phyloP scores from a whole-genome alignment of 1,284 basidiomycete species.

The Sparassis latifolia region DNA sequence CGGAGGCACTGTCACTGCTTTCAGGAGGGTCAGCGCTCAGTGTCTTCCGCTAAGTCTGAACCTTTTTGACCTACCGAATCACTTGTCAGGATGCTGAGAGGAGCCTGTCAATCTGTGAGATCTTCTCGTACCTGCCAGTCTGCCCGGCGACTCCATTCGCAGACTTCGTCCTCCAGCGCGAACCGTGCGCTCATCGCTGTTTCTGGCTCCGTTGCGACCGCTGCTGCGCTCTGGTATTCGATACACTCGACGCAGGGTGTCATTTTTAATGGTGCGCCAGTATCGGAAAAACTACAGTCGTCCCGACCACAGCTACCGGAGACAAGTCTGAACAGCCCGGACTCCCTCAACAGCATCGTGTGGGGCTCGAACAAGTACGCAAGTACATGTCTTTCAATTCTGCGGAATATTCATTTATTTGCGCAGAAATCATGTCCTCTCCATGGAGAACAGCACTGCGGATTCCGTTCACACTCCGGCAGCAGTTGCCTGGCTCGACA shows the following conservation, averaged over 20 bases:
- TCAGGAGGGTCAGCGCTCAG: too few species aligned
- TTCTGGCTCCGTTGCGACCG: slow-evolving; percentile 13
- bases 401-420: background rate
- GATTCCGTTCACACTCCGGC: slow-evolving; percentile 44
- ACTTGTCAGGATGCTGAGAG: slow-evolving; percentile 7
- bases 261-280: slow-evolving; percentile 25
- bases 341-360: slow-evolving; percentile 33
- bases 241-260: background rate
- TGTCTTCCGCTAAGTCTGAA: background rate
- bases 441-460: slow-evolving; percentile 25
- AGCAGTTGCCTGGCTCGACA: slow-evolving; percentile 48
- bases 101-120: slow-evolving; percentile 6
- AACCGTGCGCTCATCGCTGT: slow-evolving; percentile 9
- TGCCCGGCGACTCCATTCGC: slow-evolving; percentile 10
- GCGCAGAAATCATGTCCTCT: slow-evolving; percentile 39
- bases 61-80: background rate
- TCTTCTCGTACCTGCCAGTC: slow-evolving; percentile 1
- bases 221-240: slow-evolving; percentile 17
- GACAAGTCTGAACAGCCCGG: slow-evolving; percentile 14
- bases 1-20: too few species aligned
- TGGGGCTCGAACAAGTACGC: slow-evolving; percentile 58
- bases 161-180: background rate
- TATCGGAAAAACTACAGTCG: background rate
- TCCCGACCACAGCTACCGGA: background rate
- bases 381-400: background rate